A percentile compares a stretch with the other conserved stretches of the same genome.
These are phyloP conservation scores for Stachybotrys chartarum DNA, from an alignment of 2,329 filamentous ascomycete genomes.

Conservation along the genomic window DNA sequence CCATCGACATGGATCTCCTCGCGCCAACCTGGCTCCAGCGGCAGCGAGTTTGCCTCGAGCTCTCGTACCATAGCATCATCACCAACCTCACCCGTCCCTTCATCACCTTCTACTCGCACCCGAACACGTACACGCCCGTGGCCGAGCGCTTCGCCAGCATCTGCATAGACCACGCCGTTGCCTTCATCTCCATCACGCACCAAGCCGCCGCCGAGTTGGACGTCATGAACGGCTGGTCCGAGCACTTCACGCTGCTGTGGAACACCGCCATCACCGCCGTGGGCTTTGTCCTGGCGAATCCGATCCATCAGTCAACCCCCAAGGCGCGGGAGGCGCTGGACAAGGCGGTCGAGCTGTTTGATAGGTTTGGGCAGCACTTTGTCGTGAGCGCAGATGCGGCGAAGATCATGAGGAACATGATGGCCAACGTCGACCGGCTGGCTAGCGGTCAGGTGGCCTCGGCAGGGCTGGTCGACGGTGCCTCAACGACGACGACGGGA, in stretches of 20 bases:
- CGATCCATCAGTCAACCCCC: conserved; percentile 11
- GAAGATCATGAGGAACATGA: conserved; percentile 23
- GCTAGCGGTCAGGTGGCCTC: not conserved
- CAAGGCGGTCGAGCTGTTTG: conserved; percentile 28
- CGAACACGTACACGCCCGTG: conserved; percentile 6
- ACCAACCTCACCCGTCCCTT: conserved; percentile 31
- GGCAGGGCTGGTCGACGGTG: not conserved
- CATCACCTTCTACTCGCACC: conserved; percentile 22
- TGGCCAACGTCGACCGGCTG: conserved; percentile 12
- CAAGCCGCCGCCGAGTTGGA: conserved; percentile 13
- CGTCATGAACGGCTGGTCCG: conserved; percentile 17
- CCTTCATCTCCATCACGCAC: conserved; percentile 13
- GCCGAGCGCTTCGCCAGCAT: conserved; percentile 9
- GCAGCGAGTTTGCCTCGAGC: conserved; percentile 30
- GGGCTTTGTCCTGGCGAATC: conserved; percentile 24
- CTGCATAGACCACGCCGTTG: conserved; percentile 14
- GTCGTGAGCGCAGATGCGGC: conserved; percentile 30
- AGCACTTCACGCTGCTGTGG: conserved; percentile 18
- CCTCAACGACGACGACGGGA: not conserved
- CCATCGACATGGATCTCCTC: conserved; percentile 15
- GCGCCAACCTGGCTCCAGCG: conserved; percentile 32
- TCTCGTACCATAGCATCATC: conserved; percentile 30
- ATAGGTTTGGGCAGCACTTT: conserved; percentile 28
- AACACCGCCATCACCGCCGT: conserved; percentile 22
- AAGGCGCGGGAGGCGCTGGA: conserved; percentile 19